Percentiles rank a stretch among this genome's conserved stretches.
phyloP scores from a whole-genome alignment of 148 eudicot species.

The Cornus controversa region DNA sequence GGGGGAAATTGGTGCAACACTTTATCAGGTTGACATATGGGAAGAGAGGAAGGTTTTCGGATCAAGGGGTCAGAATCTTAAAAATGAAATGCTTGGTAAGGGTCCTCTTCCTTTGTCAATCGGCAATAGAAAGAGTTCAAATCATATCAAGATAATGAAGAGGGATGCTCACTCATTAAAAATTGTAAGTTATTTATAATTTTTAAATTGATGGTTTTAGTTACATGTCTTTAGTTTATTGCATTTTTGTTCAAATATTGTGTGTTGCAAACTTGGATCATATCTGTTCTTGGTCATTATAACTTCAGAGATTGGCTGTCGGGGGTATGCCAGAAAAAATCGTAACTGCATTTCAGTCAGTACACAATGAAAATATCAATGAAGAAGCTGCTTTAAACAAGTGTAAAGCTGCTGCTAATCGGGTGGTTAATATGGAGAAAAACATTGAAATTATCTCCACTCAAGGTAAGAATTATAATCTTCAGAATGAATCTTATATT shows the following conservation, averaged over 20 bases:
- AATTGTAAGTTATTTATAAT: constrained; percentile 47
- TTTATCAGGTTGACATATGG: constrained; percentile 77
- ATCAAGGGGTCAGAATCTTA: constrained; percentile 86
- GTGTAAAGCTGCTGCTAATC: constrained; percentile 46
- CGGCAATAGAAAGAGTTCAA: constrained; percentile 58
- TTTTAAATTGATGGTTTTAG: not conserved
- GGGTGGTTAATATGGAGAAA: constrained; percentile 54
- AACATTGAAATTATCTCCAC: constrained; percentile 41
- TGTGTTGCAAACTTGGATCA: not conserved
- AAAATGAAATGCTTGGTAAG: constrained; percentile 72
- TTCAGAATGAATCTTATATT: not conserved
- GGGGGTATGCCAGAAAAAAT: constrained; percentile 85
- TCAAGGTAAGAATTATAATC: constrained; percentile 54
- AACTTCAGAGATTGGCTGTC: constrained; percentile 73
- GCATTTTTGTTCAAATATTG: constrained; percentile 1
- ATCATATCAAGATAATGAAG: constrained; percentile 84
- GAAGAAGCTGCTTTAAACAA: constrained; percentile 67
- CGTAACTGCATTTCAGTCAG: constrained; percentile 65
- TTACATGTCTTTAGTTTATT: not conserved
- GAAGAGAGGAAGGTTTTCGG: constrained; percentile 96
- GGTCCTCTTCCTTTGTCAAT: constrained; percentile 39
- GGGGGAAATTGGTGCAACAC: constrained; percentile 6
- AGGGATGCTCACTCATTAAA: constrained; percentile 81
- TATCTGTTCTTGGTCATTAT: constrained; percentile 17
- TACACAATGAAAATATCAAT: constrained; percentile 58